Base-by-base conservation (phyloP, 306 rosid genomes). In the Acacia acuminata region DNA sequence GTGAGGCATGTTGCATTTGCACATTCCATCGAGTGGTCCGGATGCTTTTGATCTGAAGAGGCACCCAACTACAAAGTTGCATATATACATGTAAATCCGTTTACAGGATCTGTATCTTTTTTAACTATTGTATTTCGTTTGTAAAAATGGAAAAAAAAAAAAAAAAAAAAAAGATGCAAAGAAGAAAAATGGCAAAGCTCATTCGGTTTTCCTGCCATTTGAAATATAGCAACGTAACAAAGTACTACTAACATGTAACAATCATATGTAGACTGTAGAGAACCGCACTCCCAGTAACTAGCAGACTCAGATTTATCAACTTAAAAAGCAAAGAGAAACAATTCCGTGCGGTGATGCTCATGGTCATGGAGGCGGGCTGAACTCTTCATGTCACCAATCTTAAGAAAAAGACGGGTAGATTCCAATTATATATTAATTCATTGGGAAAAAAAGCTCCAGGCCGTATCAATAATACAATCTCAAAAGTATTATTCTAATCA, bases 391-490 rank as follows among this genome's bases (percentile, higher is more conserved):
- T 64, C 42, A 12, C 72, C 58, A 67, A 73, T 67, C 68, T 34
- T 5, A 11, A 42, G 32, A 12, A 42, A 70, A 40, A 42, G 7
- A 70, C 8, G 51, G 51, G 17, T 12, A 34, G 27, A 40, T 40
- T 53, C 73, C 80, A 77, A 70, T 76, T 20, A 53, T 70, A 24
- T 24, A 24, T 60, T 60, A 60, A 22, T 22, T 63, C 42, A 44
- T 2, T 27, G 68, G 68, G 27, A 6, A 30, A 24, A 17, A 75
- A 12, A 10, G 1, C 19, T 15, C 12, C 3, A 5, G 22, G 27
- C 48, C 12, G 10, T 48, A 61, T 71, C 10, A 22, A 61, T 8
- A 75, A 25, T 63, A 27, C 32, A 67, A 8, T 48, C 68, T 36
- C 11, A 84, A 2, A 68, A 32, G 69, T 56, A 53, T 58, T 20